Base-by-base conservation (phyloP, 1,139 yeast species). In the Taphrina betulina region DNA sequence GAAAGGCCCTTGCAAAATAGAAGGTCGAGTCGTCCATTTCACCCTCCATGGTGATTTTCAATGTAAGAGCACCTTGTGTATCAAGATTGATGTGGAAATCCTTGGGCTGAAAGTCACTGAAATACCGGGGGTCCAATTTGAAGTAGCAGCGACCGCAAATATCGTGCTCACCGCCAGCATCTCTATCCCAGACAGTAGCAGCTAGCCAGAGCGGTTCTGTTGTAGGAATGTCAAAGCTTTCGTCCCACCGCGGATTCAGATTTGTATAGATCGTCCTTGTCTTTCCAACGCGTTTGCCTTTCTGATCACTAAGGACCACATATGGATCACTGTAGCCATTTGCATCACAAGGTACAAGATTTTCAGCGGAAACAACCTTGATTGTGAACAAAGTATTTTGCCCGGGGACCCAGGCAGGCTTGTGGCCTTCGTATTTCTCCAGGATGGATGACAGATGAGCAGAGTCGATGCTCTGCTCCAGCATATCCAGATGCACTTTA, bases 201-300 rank as follows among this genome's bases (percentile, higher is more conserved):
- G 80, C 76, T 1, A 86, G 64, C 53, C 71, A 65, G 28, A 67
- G 65, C 2, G 71, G 64, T 0, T 68, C 68, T 0, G 69, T 62
- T 1, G 73, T 65, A 0, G 78, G 71, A 35, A 85, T 69, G 66
- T 89, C 96, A 66, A 86, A 85, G 57, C 83, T 86, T 71, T 92
- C 96, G 64, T 87, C 87, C 95, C 95, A 92, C 23, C 78, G 80
- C 0, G 97, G 96, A 63, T 82, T 82, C 33, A 78, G 71, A 3
- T 82, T 79, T 57, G 79, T 79, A 42, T 75, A 74, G 5, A 85
- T 73, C 0, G 83, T 77, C 64, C 88, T 76, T 0, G 97, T 89
- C 62, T 80, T 80, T 3, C 87, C 95, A 50, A 86, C 75, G 19
- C 83, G 79, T 54, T 74, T 75, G 52, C 80, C 75, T 1, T 75